Evolutionary conservation across 371 early-diverging fungal genomes (phyloP).

Genomic region (Apophysomyces ossiformis): DNA sequence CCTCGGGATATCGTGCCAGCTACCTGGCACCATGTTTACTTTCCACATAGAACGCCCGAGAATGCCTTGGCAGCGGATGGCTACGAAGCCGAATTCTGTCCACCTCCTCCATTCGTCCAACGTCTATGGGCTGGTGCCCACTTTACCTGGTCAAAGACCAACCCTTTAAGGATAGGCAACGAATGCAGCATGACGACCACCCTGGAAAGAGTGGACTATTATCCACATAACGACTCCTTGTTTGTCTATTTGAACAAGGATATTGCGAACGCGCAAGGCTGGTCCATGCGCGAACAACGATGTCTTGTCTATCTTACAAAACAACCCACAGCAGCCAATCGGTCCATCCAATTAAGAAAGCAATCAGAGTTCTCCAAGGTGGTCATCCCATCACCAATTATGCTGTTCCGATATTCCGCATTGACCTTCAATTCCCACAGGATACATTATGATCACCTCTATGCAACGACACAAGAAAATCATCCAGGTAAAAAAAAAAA

Average conservation of each 20-base stretch:
- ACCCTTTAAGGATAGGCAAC: slow-evolving; percentile 70
- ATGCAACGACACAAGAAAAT: slow-evolving; percentile 70
- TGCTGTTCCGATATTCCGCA: slow-evolving; percentile 84
- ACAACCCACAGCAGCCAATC: slow-evolving; percentile 20
- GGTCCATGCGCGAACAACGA: slow-evolving; percentile 71
- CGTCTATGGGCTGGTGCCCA: slow-evolving; percentile 90
- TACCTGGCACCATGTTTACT: slow-evolving; percentile 81
- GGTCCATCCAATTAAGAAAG: slow-evolving; percentile 7
- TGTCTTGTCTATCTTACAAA: slow-evolving; percentile 71
- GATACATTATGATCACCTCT: slow-evolving; percentile 80
- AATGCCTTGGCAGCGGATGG: slow-evolving; percentile 76
- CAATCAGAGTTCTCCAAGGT: slow-evolving; percentile 58
- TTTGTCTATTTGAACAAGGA: slow-evolving; percentile 71
- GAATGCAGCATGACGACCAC: slow-evolving; percentile 57
- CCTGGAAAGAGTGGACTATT: slow-evolving; percentile 56
- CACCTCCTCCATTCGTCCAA: slow-evolving; percentile 76
- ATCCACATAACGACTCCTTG: slow-evolving; percentile 62
- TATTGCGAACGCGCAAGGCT: slow-evolving; percentile 66
- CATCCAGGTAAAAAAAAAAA: slow-evolving; percentile 58
- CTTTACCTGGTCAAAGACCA: slow-evolving; percentile 58
- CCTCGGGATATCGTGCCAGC: slow-evolving; percentile 63
- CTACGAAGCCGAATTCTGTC: slow-evolving; percentile 73
- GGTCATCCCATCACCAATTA: slow-evolving; percentile 65
- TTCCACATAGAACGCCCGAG: slow-evolving; percentile 75
- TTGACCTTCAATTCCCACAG: slow-evolving; percentile 83